A percentile compares a stretch with the other conserved stretches of the same genome.
phyloP scores from a whole-genome alignment of 2,329 filamentous ascomycete species.

The Trichophyton rubrum region DNA sequence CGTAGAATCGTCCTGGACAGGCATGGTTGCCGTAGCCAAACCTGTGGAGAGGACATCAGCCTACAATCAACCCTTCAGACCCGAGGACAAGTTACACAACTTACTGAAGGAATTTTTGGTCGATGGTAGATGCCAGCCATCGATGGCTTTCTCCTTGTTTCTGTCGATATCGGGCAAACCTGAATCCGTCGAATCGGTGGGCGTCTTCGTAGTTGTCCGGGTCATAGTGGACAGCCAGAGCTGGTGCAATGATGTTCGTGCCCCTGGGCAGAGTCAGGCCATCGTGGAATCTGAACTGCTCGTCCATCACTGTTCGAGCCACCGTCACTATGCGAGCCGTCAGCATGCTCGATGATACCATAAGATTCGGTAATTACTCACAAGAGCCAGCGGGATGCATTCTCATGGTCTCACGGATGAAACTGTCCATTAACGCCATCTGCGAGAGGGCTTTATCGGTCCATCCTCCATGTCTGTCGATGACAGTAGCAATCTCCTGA shows the following conservation, averaged over 20 bases:
- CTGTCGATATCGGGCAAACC: constrained; percentile 15
- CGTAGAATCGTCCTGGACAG: constrained; percentile 26
- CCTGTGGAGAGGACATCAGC: not conserved
- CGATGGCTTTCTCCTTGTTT: not conserved
- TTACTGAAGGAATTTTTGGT: not conserved
- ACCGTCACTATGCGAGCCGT: not conserved
- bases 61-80: not conserved
- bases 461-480: constrained; percentile 12
- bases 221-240: constrained; percentile 15
- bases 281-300: constrained; percentile 14
- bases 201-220: constrained; percentile 12
- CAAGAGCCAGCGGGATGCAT: constrained; percentile 8
- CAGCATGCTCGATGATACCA: not conserved
- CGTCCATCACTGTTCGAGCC: not conserved
- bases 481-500: constrained; percentile 13
- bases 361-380: not conserved
- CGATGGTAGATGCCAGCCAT: not conserved
- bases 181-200: constrained; percentile 17
- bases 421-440: constrained; percentile 15
- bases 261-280: constrained; percentile 13
- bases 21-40: constrained; percentile 24
- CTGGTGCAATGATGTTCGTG: constrained; percentile 12
- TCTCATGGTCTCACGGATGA: constrained; percentile 17
- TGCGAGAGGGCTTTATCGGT: constrained; percentile 11
- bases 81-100: not conserved